These are phyloP conservation scores for Talaromyces sp. DNA, from an alignment of 2,329 filamentous ascomycete species.

Conservation along the genomic window DNA sequence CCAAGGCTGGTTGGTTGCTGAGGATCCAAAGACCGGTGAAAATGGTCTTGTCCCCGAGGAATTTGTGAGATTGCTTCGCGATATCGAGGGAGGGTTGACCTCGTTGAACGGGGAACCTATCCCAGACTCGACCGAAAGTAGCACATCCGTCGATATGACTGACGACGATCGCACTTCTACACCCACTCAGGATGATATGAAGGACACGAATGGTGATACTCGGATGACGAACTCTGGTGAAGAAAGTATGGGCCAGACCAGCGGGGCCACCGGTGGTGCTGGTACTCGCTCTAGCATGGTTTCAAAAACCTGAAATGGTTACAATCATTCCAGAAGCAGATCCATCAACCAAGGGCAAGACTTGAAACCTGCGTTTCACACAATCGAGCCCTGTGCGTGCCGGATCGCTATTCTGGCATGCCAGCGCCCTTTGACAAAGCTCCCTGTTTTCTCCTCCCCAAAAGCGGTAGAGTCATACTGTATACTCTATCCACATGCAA, in stretches of 20 bases:
- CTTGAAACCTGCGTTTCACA: neutral
- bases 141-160: constrained; percentile 57
- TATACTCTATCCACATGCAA: neutral
- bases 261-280: constrained; percentile 5
- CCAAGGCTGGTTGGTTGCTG: constrained; percentile 95
- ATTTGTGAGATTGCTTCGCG: constrained; percentile 87
- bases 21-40: constrained; percentile 91
- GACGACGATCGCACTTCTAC: constrained; percentile 35
- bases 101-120: constrained; percentile 63
- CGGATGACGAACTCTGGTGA: constrained; percentile 6
- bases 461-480: neutral
- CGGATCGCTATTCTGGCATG: neutral
- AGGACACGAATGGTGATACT: constrained; percentile 13
- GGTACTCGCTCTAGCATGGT: constrained; percentile 18
- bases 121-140: constrained; percentile 50
- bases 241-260: constrained; percentile 1
- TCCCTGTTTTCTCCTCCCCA: neutral
- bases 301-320: constrained; percentile 18
- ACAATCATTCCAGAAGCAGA: constrained; percentile 5
- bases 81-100: constrained; percentile 88
- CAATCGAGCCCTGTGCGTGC: neutral
- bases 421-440: neutral
- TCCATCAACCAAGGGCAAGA: constrained; percentile 14
- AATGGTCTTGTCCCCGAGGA: constrained; percentile 95
- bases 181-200: constrained; percentile 32